These are phyloP conservation scores for Hansenula anomala DNA, from an alignment of 1,139 yeast genomes.

Conservation along the genomic window DNA sequence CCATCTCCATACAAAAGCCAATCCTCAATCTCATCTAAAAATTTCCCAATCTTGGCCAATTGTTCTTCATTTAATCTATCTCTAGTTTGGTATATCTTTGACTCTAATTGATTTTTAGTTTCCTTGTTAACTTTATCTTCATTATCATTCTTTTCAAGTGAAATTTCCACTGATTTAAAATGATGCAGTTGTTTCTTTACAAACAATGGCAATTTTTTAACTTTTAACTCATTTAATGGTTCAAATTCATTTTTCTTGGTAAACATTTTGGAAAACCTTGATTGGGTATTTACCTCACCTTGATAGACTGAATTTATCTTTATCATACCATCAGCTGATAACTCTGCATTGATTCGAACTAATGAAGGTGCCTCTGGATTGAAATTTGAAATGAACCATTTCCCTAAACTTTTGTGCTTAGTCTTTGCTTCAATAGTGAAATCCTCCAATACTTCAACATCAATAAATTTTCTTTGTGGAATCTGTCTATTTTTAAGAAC, in stretches of 20 bases:
- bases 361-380: background rate
- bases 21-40: conserved; percentile 3
- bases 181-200: background rate
- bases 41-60: background rate
- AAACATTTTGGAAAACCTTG: background rate
- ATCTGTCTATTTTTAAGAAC: background rate
- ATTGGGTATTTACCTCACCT: background rate
- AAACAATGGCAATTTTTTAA: background rate
- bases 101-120: conserved; percentile 2
- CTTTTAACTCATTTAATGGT: background rate
- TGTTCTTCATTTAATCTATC: background rate
- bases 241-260: background rate
- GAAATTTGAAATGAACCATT: background rate
- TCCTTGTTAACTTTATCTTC: conserved; percentile 2
- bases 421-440: background rate
- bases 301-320: background rate
- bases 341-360: background rate
- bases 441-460: background rate
- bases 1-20: conserved; percentile 5
- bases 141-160: background rate
- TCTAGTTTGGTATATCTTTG: conserved; percentile 2
- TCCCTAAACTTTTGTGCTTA: background rate
- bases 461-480: background rate
- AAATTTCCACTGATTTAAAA: background rate
- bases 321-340: background rate